phyloP scores from a whole-genome alignment of 305 asterid species.

The Petunia hybrid region DNA sequence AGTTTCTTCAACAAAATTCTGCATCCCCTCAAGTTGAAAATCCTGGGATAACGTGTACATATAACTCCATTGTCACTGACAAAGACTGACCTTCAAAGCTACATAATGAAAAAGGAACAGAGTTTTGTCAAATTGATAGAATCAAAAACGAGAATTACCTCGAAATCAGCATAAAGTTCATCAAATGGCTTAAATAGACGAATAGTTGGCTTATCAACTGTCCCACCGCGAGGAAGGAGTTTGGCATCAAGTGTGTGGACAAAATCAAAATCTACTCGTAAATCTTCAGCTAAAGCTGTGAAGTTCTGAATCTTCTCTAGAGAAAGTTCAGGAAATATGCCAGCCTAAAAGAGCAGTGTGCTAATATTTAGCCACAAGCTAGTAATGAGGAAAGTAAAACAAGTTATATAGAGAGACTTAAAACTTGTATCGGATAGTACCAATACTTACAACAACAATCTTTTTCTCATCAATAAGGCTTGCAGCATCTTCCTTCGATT shows the following conservation, averaged over 20 bases:
- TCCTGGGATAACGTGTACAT: constrained; percentile 49
- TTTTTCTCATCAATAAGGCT: constrained; percentile 57
- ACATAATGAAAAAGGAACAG: background rate
- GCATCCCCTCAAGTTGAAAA: constrained; percentile 70
- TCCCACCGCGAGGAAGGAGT: constrained; percentile 72
- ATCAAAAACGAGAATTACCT: constrained; percentile 44
- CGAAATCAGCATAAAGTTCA: constrained; percentile 69
- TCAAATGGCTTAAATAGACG: constrained; percentile 90
- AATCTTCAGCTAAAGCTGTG: constrained; percentile 66
- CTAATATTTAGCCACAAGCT: background rate
- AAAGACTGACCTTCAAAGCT: background rate
- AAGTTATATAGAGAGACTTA: background rate
- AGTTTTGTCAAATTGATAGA: background rate
- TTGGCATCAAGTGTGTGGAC: constrained; percentile 80
- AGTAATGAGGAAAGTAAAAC: constrained; percentile 7
- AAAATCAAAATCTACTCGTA: constrained; percentile 75
- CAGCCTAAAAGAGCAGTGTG: constrained; percentile 52
- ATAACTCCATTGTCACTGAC: background rate
- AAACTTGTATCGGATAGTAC: background rate
- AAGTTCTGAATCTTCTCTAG: constrained; percentile 76
- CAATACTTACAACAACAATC: constrained; percentile 59
- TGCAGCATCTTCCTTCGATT: constrained; percentile 66
- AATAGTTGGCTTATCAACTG: constrained; percentile 73
- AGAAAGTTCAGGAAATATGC: constrained; percentile 71
- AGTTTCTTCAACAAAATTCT: constrained; percentile 69